Evolutionary conservation across 345 rosid genomes (phyloP), one percentile per base, ranked within the genome.

Genomic region (Carallia pectinifolia): DNA sequence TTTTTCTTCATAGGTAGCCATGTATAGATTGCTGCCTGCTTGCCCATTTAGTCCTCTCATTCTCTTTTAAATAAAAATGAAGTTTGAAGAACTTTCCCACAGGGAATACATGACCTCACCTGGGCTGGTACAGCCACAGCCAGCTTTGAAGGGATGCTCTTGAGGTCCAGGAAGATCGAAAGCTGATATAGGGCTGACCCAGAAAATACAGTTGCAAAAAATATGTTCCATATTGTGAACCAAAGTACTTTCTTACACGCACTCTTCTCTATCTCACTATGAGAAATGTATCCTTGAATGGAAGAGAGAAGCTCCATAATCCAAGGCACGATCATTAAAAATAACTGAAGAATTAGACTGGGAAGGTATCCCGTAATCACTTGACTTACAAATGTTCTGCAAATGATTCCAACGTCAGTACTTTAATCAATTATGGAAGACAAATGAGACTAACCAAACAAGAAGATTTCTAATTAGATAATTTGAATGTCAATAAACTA

Each of bases 161-260:
- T 88, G 55, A 93, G 96, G 27, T 94, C 93, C 47, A 94, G 88
- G 70, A 91, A 1, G 67, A 94, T 77, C 70, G 87, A 77, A 60
- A 91, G 19, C 86, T 80, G 86, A 79, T 80, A 79, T 6, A 94
- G 72, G 62, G 73, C 85, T 44, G 98, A 85, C 40, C 98, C 98
- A 19, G 98, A 94, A 82, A 94, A 91, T 36, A 91, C 89, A 61
- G 97, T 86, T 29, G 98, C 98, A 64, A 94, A 94, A 69, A 91
- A 94, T 68, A 91, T 72, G 76, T 94, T 94, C 98, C 98, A 94
- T 74, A 94, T 79, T 5, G 90, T 87, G 84, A 94, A 94, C 97
- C 98, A 94, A 34, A 94, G 88, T 58, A 94, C 97, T 74, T 94
- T 94, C 77, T 86, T 87, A 74, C 98, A 91, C 38, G 98, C 95